Conservation (phyloP, 164 flowering plant species). For the Amborella trichopoda region DNA sequence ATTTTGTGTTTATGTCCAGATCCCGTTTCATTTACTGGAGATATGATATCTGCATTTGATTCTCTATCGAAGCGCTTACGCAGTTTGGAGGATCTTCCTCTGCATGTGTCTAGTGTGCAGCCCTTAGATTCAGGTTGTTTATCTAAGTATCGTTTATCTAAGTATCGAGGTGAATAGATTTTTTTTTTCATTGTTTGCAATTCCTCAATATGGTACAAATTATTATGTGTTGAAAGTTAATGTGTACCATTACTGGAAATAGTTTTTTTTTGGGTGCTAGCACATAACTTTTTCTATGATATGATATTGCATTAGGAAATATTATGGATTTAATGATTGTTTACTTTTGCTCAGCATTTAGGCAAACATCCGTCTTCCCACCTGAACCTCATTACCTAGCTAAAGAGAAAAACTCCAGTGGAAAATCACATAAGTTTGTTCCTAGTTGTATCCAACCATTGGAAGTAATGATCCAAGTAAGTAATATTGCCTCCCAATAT, state of each 20-base stretch:
- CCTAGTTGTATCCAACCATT: slow-evolving; percentile 65
- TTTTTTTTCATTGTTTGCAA: neutral
- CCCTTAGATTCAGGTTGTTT: slow-evolving; percentile 74
- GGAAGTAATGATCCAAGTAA: slow-evolving; percentile 88
- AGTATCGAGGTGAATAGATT: neutral
- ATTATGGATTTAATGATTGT: too few species aligned
- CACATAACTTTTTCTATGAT: too few species aligned
- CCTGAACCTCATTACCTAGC: slow-evolving; percentile 85
- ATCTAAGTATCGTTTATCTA: neutral
- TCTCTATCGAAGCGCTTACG: slow-evolving; percentile 61
- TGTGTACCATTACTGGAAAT: too few species aligned
- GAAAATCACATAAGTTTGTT: slow-evolving; percentile 21
- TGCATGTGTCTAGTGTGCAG: slow-evolving; percentile 77
- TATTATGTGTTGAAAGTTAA: too few species aligned
- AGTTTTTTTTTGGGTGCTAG: too few species aligned
- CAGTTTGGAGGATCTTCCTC: slow-evolving; percentile 57
- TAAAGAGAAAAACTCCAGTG: slow-evolving; percentile 20
- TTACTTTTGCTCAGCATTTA: slow-evolving; percentile 50
- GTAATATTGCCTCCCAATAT: too few species aligned
- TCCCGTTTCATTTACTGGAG: slow-evolving; percentile 50
- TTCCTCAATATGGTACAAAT: too few species aligned
- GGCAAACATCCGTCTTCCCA: slow-evolving; percentile 81
- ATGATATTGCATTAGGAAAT: too few species aligned
- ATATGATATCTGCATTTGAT: slow-evolving; percentile 53
- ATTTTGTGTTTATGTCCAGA: slow-evolving; percentile 28